These are phyloP conservation scores for Porphyrellus cyaneotinctus DNA, from an alignment of 768 basidiomycete species.

Conservation along the genomic window DNA sequence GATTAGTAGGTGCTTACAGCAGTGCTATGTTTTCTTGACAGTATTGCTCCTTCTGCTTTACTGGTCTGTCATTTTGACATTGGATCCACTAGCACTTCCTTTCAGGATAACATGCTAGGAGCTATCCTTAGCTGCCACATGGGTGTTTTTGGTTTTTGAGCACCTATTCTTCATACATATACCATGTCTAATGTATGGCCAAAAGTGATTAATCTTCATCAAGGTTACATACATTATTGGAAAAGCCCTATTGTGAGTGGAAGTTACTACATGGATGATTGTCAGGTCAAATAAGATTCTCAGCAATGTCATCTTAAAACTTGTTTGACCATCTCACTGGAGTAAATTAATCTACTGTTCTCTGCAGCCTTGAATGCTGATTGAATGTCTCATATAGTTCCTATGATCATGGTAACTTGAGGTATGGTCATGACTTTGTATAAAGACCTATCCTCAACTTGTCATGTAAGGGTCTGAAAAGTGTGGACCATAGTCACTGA, in stretches of 20 bases:
- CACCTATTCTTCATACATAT: too few relatives aligned
- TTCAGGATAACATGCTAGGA: too few relatives aligned
- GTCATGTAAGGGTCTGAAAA: constrained; percentile 25
- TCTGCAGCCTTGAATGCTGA: constrained; percentile 1
- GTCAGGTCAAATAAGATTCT: neutral
- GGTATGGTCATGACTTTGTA: constrained; percentile 34
- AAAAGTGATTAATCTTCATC: neutral
- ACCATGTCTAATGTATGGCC: neutral
- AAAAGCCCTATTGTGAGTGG: constrained; percentile 36
- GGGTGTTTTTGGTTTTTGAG: too few relatives aligned
- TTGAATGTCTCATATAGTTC: constrained; percentile 29
- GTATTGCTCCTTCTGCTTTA: too few relatives aligned
- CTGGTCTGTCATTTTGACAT: too few relatives aligned
- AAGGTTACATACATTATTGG: constrained; percentile 34
- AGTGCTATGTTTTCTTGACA: too few relatives aligned
- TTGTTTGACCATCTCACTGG: constrained; percentile 34
- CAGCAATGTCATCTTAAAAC: constrained; percentile 36
- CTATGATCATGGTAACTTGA: constrained; percentile 38
- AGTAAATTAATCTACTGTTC: constrained; percentile 17
- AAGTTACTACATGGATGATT: neutral
- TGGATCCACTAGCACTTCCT: too few relatives aligned
- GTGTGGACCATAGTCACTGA: neutral
- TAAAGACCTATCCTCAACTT: constrained; percentile 30
- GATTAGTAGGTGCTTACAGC: too few relatives aligned
- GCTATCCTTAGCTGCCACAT: too few relatives aligned